Conservation (phyloP, 2,329 filamentous ascomycete genomes). For the Stagonosporopsis chrysanthemi region DNA sequence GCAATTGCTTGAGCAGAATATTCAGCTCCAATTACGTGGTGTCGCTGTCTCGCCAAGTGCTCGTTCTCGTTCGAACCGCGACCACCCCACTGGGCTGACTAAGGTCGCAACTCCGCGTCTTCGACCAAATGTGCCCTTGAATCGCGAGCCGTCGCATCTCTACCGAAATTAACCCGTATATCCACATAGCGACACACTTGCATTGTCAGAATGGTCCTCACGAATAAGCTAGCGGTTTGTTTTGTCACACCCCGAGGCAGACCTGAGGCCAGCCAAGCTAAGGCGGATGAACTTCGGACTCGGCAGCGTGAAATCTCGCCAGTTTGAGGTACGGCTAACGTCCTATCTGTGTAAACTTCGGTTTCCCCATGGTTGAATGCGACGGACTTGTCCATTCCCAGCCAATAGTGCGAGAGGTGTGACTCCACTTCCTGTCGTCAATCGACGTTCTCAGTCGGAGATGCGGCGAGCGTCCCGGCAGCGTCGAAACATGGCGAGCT, state of each 20-base stretch:
- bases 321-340: background rate
- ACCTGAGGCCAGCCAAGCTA: conserved; percentile 3
- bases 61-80: background rate
- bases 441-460: conserved; percentile 13
- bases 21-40: conserved; percentile 1
- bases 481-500: background rate
- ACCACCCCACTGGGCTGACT: conserved; percentile 10
- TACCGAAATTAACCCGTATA: background rate
- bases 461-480: conserved; percentile 25
- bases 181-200: background rate
- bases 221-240: conserved; percentile 11
- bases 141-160: background rate
- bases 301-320: conserved; percentile 11
- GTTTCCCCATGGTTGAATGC: conserved; percentile 7
- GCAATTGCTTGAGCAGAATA: background rate
- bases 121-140: background rate
- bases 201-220: conserved; percentile 13
- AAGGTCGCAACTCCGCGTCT: background rate
- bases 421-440: conserved; percentile 21
- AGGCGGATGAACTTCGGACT: conserved; percentile 5
- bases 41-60: conserved; percentile 9
- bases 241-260: too few relatives aligned
- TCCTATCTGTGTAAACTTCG: conserved; percentile 24
- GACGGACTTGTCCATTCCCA: background rate
- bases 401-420: conserved; percentile 20